Conservation (phyloP, 257 asterid species). For the Haberlea rhodopensis region DNA sequence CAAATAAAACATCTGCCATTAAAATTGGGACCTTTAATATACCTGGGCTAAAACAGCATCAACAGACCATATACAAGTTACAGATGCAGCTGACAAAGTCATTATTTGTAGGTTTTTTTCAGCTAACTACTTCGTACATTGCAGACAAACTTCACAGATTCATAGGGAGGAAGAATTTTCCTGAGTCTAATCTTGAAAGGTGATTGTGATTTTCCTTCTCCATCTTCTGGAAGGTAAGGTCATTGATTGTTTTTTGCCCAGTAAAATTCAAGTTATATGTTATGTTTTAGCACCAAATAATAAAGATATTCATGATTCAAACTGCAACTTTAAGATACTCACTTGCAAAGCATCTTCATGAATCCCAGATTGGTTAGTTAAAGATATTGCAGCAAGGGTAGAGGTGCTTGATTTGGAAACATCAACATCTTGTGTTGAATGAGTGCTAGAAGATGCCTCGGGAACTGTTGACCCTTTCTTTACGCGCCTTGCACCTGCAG, state of each 20-base stretch:
- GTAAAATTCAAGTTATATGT: no score
- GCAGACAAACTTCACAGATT: neutral
- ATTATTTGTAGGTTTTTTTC: neutral
- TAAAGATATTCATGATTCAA: neutral
- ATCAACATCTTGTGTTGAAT: conserved; percentile 59
- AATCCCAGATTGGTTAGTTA: conserved; percentile 42
- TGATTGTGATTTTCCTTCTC: no score
- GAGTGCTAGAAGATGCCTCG: conserved; percentile 49
- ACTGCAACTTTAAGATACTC: conserved; percentile 39
- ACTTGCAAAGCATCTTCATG: conserved; percentile 72
- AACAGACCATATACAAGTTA: neutral
- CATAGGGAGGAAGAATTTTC: no score
- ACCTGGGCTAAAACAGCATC: neutral
- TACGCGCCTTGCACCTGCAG: conserved; percentile 83
- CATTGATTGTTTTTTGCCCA: no score
- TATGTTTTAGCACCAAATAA: conserved; percentile 6
- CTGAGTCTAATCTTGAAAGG: neutral
- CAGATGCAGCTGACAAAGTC: neutral
- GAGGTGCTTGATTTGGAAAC: conserved; percentile 52
- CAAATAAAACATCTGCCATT: conserved; percentile 9
- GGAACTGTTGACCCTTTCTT: conserved; percentile 63
- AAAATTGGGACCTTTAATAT: conserved; percentile 1
- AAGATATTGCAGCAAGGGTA: conserved; percentile 37
- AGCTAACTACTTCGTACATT: neutral
- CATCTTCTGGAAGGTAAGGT: no score